Base-by-base conservation (phyloP, 2,329 filamentous ascomycete genomes). In the Penicillium crustosum region DNA sequence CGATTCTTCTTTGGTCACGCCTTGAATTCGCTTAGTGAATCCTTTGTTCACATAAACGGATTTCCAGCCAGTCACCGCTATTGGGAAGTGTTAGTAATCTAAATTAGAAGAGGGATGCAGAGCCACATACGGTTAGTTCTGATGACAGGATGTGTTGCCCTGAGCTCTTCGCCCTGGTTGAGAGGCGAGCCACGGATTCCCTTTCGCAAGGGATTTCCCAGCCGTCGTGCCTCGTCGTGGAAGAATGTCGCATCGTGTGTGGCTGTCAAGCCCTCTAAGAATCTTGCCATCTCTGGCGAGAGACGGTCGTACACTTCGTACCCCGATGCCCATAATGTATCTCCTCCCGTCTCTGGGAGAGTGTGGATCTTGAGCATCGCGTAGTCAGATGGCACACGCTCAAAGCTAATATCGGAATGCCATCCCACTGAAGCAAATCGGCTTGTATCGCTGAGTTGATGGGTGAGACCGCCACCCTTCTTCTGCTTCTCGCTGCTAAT, bases 261-360 rank as follows among this genome's bases (percentile, higher is more conserved):
- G 41, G 68, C 71, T 36, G 75, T 79, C 66, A 79, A 61, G 1
- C 69, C 62, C 15, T 76, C 69, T 23, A 75, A 70, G 57, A 78
- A 74, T 13, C 68, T 61, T 33, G 73, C 68, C 57, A 72, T 75
- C 55, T 66, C 69, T 59, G 57, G 64, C 45, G 68, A 75, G 61
- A 70, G 70, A 13, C 75, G 73, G 63, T 77, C 77, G 55, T 76
- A 77, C 1, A 73, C 61, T 58, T 77, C 73, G 58, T 76, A 78
- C 9, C 29, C 29, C 1, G 45, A 49, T 3, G 31, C 45, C 29
- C 29, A 49, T 17, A 49, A 23, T 9, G 45, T 49, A 17, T 49
- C 45, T 17, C 45, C 45, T 10, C 45, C 45, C 2, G 45, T 33
- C 5, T 19, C 12, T 4, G 45, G 45, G 19, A 35, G 29, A 13